A percentile compares a stretch with the other conserved stretches of the same genome.
phyloP scores from a whole-genome alignment of 1,284 basidiomycete genomes.

The Peniophora sp. region DNA sequence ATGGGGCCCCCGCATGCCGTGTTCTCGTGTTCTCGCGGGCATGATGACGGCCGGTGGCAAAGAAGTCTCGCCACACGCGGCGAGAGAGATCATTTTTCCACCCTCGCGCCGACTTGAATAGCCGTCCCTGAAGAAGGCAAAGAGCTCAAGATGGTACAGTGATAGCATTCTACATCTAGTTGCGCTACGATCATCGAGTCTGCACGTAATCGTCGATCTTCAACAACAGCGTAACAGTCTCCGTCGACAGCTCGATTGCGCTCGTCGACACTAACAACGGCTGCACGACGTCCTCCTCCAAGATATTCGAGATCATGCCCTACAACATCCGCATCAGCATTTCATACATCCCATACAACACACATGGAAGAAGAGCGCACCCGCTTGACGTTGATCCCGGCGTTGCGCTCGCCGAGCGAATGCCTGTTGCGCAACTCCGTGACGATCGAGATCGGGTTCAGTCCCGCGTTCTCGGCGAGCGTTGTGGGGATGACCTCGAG shows the following conservation, averaged over 20 bases:
- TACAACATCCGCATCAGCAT: constrained; percentile 21
- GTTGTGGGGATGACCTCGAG: constrained; percentile 98
- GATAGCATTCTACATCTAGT: no score
- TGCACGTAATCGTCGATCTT: constrained; percentile 97
- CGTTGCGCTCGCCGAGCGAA: constrained; percentile 88
- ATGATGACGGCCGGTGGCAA: no score
- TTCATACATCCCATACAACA: constrained; percentile 1
- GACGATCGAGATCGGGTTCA: constrained; percentile 97
- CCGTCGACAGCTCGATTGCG: constrained; percentile 91
- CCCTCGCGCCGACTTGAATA: no score
- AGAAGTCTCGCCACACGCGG: no score
- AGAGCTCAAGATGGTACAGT: no score
- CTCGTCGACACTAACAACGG: constrained; percentile 94
- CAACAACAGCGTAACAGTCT: constrained; percentile 94
- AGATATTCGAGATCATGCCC: constrained; percentile 94
- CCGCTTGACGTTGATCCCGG: constrained; percentile 98
- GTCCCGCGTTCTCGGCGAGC: constrained; percentile 95
- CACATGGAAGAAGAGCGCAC: constrained; percentile 31
- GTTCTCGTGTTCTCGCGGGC: no score
- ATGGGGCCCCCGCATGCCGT: no score
- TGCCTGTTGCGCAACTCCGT: constrained; percentile 97
- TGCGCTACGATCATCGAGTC: constrained; percentile 37
- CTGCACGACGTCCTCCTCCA: constrained; percentile 97
- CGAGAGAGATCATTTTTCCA: no score
- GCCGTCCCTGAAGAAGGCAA: no score